Evolutionary conservation across 352 stramenopile genomes (phyloP).

Genomic region (Phytophthora lateralis): DNA sequence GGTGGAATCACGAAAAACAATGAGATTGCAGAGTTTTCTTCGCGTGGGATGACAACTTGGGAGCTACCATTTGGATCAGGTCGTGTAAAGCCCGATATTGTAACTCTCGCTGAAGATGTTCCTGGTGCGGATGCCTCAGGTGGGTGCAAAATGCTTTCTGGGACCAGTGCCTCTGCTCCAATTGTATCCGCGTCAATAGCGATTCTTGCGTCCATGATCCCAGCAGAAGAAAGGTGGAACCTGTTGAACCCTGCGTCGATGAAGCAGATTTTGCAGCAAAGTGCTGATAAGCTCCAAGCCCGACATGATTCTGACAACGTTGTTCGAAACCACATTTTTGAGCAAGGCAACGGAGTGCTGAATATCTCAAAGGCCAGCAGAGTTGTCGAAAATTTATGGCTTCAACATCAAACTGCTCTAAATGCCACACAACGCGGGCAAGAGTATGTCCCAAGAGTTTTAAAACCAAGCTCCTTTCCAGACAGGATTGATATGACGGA

Average conservation of each 20-base stretch:
- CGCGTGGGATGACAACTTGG: slow-evolving; percentile 86
- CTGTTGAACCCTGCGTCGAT: slow-evolving; percentile 70
- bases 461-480: slow-evolving; percentile 62
- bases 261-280: slow-evolving; percentile 73
- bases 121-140: slow-evolving; percentile 55
- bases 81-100: slow-evolving; percentile 86
- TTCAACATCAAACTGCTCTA: slow-evolving; percentile 27
- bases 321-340: slow-evolving; percentile 82
- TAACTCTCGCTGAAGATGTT: slow-evolving; percentile 74
- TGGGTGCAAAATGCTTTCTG: slow-evolving; percentile 69
- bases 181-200: slow-evolving; percentile 82
- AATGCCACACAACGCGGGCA: slow-evolving; percentile 20
- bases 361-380: slow-evolving; percentile 69
- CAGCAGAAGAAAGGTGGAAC: slow-evolving; percentile 52
- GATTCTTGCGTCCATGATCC: slow-evolving; percentile 76
- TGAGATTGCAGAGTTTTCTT: slow-evolving; percentile 80
- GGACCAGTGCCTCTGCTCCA: slow-evolving; percentile 85
- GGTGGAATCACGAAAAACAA: slow-evolving; percentile 64
- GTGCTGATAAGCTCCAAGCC: slow-evolving; percentile 50
- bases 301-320: slow-evolving; percentile 43
- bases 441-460: slow-evolving; percentile 11
- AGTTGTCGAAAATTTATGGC: slow-evolving; percentile 48
- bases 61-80: slow-evolving; percentile 83
- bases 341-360: slow-evolving; percentile 81
- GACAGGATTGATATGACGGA: slow-evolving; percentile 71